Base-by-base conservation (phyloP, 345 rosid species). In the Acer campestre region DNA sequence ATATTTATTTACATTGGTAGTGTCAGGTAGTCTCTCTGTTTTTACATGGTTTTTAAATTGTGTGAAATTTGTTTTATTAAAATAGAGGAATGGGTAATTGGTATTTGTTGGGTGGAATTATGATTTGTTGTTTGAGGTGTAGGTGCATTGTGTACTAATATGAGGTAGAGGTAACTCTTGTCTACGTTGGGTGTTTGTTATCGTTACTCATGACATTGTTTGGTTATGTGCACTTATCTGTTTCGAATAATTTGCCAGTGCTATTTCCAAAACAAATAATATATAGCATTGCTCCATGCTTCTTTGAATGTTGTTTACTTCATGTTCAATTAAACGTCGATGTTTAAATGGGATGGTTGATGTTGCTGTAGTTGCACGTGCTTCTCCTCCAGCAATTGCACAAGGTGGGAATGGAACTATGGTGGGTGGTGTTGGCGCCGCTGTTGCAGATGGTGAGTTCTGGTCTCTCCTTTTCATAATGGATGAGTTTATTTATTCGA, bases 391-490 rank as follows among this genome's bases (percentile, higher is more conserved):
- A 3, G 71, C 81, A 18, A 64, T 75, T 27, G 59, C 5, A 18
- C 75, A 51, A 71, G 29, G 61, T 9, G 67, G 58, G 55, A 74
- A 46, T 74, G 64, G 70, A 46, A 27, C 75, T 12, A 17, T 59
- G 11, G 25, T 5, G 25, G 75, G 81, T 53, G 81, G 81, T 27
- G 0, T 80, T 4, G 81, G 79, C 8, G 75, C 71, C 40, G 67
- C 81, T 7, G 46, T 83, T 42, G 81, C 46, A 0, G 81, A 83
- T 44, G 83, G 86, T 83, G 38, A 75, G 79, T 75, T n/a, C 22
- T 2, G 5, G 46, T 16, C 17, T 22, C 10, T 70, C 17, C 5
- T 7, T 23, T 25, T 31, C 40, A 0, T 0, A 6, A 13, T 49
- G 2, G 22, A 22, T 0, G 58, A 59, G 16, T 2, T 61, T 13